Percentiles rank a stretch among this genome's conserved stretches.
phyloP scores from a whole-genome alignment of 2,329 filamentous ascomycete species.

The Sarocladiaceae sp. region DNA sequence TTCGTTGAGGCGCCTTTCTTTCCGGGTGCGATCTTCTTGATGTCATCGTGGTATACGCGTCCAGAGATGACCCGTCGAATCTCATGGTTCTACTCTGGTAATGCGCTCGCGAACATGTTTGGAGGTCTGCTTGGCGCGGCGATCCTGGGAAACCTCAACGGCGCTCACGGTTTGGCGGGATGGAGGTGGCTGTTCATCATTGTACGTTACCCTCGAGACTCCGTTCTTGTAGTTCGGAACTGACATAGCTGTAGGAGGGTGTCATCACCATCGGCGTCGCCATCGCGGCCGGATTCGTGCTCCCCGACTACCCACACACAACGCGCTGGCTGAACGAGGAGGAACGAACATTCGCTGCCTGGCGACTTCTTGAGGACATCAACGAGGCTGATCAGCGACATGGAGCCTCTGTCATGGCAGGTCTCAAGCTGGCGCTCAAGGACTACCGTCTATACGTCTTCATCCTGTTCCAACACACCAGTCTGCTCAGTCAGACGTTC shows the following conservation, averaged over 20 bases:
- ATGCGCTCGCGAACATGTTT: slow-evolving; percentile 47
- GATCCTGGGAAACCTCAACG: slow-evolving; percentile 39
- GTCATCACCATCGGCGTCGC: slow-evolving; percentile 35
- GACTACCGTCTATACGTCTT: slow-evolving; percentile 51
- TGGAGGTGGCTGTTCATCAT: slow-evolving; percentile 68
- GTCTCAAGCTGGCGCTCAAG: slow-evolving; percentile 41
- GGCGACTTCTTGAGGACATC: slow-evolving; percentile 45
- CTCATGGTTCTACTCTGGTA: slow-evolving; percentile 54
- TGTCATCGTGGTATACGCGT: slow-evolving; percentile 39
- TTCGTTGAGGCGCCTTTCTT: slow-evolving; percentile 47
- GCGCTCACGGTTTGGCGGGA: slow-evolving; percentile 48
- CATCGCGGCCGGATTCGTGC: slow-evolving; percentile 26
- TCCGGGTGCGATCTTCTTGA: slow-evolving; percentile 41
- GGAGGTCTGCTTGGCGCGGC: slow-evolving; percentile 46
- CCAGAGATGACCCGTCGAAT: slow-evolving; percentile 52
- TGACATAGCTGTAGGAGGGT: slow-evolving; percentile 24
- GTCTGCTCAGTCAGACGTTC: slow-evolving; percentile 50
- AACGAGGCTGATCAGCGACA: slow-evolving; percentile 38
- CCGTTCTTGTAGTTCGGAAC: neutral
- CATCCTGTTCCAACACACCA: slow-evolving; percentile 49
- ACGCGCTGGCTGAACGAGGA: slow-evolving; percentile 47
- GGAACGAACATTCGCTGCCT: slow-evolving; percentile 47
- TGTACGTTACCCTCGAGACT: slow-evolving; percentile 15
- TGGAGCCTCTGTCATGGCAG: slow-evolving; percentile 34
- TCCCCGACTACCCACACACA: slow-evolving; percentile 51